Percentiles rank a stretch among this genome's conserved stretches.
Conservation (phyloP, 257 asterid species). For the Thymus quinquecostatus region DNA sequence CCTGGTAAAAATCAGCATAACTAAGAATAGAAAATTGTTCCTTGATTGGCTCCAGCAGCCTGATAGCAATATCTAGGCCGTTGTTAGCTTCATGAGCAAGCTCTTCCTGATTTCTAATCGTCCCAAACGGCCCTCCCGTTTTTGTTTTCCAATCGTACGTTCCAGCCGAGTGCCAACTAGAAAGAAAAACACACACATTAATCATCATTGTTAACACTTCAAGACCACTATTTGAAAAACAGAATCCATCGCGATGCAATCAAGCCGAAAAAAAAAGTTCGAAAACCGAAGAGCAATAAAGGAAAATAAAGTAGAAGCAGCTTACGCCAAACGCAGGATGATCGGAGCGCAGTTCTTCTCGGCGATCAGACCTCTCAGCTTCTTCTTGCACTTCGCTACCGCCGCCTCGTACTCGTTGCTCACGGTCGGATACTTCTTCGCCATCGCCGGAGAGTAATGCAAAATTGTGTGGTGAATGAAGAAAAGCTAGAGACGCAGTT, state of each 20-base stretch:
- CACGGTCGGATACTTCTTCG: conserved; percentile 61
- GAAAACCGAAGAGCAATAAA: not conserved
- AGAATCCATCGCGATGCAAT: too few relatives aligned
- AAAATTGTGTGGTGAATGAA: too few relatives aligned
- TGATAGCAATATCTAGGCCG: conserved; percentile 76
- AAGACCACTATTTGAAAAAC: too few relatives aligned
- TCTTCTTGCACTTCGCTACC: conserved; percentile 68
- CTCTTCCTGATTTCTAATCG: conserved; percentile 60
- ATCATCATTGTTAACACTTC: not conserved
- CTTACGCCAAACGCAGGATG: conserved; percentile 58
- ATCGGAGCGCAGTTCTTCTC: conserved; percentile 59
- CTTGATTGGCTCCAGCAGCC: conserved; percentile 75
- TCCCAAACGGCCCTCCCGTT: conserved; percentile 88
- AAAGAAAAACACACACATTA: not conserved
- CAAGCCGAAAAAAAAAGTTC: not conserved
- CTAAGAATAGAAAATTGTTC: conserved; percentile 63
- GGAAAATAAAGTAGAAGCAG: not conserved
- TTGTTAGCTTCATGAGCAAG: conserved; percentile 79
- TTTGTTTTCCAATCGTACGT: conserved; percentile 63
- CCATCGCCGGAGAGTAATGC: conserved; percentile 38
- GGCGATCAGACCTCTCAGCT: conserved; percentile 59
- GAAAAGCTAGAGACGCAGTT: too few relatives aligned
- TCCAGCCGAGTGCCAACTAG: conserved; percentile 56
- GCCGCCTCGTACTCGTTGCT: conserved; percentile 60
- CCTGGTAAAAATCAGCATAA: conserved; percentile 81